Evolutionary conservation across 1,284 basidiomycete species (phyloP), one percentile per base, ranked within the genome.

Genomic region (Pholiota adiposa): DNA sequence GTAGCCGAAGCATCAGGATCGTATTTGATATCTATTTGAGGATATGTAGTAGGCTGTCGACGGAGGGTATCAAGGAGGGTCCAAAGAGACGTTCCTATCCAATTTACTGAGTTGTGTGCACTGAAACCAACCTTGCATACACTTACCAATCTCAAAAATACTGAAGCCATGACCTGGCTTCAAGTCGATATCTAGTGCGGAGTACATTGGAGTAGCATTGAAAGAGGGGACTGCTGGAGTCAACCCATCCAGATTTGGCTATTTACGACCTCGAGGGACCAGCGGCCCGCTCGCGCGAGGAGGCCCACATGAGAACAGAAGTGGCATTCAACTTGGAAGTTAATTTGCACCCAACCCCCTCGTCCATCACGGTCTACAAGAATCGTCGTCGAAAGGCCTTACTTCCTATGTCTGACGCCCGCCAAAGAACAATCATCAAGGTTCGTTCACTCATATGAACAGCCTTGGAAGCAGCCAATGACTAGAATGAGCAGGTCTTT

Each of bases 21-120:
- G 72, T 89, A 95, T 71, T 93, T 92, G 66, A 96, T 78, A 63
- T 94, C 91, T 46, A 94, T 84, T 67, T 92, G 89, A 40, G 92
- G 93, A 63, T 92, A 94, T 51, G 81, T 72, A 65, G 89, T 83
- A 54, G 85, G 86, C 23, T 84, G 76, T 36, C 79, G 73, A 43
- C 88, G 82, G 5, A 96, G 77, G 40, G 84, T 75, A 65, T 93
- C 90, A 51, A 96, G 79, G 12, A 94, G 79, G 29, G 84, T 85
- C 93, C 93, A 96, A 5, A 96, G 77, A 0, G 91, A 92, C 50
- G 88, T 80, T 38, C 94, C 93, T 93, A 65, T 43, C 8, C 3
- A 27, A 7, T 51, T 40, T 34, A 41, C 51, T 50, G 34, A 11
- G 9, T 38, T 61, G 29, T 61, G 43, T 51, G 33, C 36, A 11